Evolutionary conservation across 1,139 yeast species (phyloP), one percentile per base, ranked within the genome.

Genomic region (Magnusiomyces ingens): DNA sequence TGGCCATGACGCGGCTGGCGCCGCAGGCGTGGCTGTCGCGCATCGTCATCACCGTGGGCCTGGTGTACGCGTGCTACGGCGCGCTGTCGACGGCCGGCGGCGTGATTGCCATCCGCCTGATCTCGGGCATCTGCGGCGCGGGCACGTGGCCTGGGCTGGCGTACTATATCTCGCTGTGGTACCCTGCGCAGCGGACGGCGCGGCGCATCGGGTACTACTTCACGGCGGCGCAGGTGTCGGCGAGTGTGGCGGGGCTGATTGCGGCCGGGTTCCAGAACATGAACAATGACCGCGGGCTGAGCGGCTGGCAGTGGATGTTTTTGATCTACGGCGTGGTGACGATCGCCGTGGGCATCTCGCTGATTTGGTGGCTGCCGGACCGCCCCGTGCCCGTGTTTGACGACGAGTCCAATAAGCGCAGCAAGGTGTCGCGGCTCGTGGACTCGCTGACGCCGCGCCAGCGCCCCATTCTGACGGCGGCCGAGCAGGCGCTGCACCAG

Each of bases 81-180:
- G 82, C 86, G 0, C 73, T 86, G 54, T 55, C 64, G 12, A 77
- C 73, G 54, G 71, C 77, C 12, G 66, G 75, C 2, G 94, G 94
- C 1, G 71, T 87, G 32, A 81, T 82, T 54, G 95, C 91, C 2
- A 70, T 82, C 46, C 76, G 95, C 58, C 81, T 88, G 55, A 76
- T 89, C 56, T 79, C 87, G 22, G 96, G 96, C 48, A 64, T 85
- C 56, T 86, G 85, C 56, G 90, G 90, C 50, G 95, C 96, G 11
- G 96, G 96, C 41, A 82, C 90, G 2, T 89, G 96, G 96, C 96
- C 96, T 0, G 96, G 96, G 11, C 75, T 89, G 83, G 83, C 91
- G 22, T 88, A 87, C 69, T 89, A 87, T 63, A 76, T 89, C 46
- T 80, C 91, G 0, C 73, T 87, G 61, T 89, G 95, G 94, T 89